phyloP scores from a whole-genome alignment of 345 rosid species.

The Chamaenerion angustifolium region DNA sequence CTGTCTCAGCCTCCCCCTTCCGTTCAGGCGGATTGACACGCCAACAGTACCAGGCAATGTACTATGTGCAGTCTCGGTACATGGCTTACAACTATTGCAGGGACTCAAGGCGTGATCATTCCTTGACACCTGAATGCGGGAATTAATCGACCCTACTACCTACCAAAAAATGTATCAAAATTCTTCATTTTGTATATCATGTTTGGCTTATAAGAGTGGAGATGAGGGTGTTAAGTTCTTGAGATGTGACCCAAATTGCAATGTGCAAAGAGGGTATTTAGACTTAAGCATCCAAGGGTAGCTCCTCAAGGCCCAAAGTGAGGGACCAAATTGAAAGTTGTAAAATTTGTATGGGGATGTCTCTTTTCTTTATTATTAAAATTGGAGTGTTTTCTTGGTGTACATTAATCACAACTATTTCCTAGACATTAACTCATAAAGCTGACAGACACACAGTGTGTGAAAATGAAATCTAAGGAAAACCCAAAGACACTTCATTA shows the following conservation, averaged over 20 bases:
- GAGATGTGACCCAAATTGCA: slow-evolving; percentile 4
- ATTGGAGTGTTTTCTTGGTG: background rate
- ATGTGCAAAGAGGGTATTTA: background rate
- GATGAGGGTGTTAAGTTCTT: background rate
- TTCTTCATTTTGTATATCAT: background rate
- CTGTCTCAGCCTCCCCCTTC: slow-evolving; percentile 55
- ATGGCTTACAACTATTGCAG: slow-evolving; percentile 68
- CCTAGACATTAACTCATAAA: too few relatives aligned
- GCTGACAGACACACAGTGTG: too few relatives aligned
- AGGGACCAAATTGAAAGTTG: background rate
- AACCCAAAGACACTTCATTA: too few relatives aligned
- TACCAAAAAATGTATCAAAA: background rate
- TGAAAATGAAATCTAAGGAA: too few relatives aligned
- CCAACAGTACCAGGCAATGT: slow-evolving; percentile 56
- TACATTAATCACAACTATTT: slow-evolving; percentile 1
- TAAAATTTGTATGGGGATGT: background rate
- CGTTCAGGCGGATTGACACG: slow-evolving; percentile 54
- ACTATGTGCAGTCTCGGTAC: slow-evolving; percentile 61
- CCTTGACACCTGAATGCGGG: slow-evolving; percentile 80
- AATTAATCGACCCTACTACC: slow-evolving; percentile 1
- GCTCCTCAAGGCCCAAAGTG: background rate
- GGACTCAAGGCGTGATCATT: slow-evolving; percentile 68
- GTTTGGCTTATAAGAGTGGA: background rate
- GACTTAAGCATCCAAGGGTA: slow-evolving; percentile 9
- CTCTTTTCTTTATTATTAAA: background rate